These are phyloP conservation scores for Apiotrichum mycotoxinovorans DNA, from an alignment of 1,284 basidiomycete species.

Conservation along the genomic window DNA sequence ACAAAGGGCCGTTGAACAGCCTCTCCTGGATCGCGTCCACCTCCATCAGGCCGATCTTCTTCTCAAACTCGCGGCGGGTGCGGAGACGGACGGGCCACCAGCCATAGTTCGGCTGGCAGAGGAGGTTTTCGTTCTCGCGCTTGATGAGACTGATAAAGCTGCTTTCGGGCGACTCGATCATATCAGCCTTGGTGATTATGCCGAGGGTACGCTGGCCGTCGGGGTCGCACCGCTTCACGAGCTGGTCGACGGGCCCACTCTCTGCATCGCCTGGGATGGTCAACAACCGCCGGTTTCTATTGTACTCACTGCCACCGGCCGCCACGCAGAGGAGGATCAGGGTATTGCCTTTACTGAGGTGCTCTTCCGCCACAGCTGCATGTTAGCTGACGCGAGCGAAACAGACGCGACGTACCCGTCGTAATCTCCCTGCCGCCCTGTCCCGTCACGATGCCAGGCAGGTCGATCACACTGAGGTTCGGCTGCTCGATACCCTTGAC, in stretches of 20 bases:
- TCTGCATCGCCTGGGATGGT: neutral
- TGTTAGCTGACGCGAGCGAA: neutral
- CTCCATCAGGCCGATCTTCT: neutral
- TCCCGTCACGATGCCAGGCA: slow-evolving; percentile 25
- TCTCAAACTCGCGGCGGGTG: slow-evolving; percentile 7
- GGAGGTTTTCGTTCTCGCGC: neutral
- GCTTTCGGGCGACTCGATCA: slow-evolving; percentile 3
- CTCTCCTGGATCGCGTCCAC: slow-evolving; percentile 1
- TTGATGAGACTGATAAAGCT: slow-evolving; percentile 12
- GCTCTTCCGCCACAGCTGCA: slow-evolving; percentile 16
- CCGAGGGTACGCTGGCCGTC: slow-evolving; percentile 17
- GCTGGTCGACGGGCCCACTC: slow-evolving; percentile 2
- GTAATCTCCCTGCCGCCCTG: neutral
- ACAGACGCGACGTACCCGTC: neutral
- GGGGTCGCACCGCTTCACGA: slow-evolving; percentile 20
- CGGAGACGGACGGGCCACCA: slow-evolving; percentile 19
- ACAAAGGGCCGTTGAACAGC: slow-evolving; percentile 14
- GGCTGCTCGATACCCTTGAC: slow-evolving; percentile 20
- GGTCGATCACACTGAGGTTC: slow-evolving; percentile 27
- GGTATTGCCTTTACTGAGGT: slow-evolving; percentile 19
- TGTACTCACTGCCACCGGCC: slow-evolving; percentile 20
- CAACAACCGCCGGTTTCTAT: too few relatives aligned
- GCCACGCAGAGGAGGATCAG: slow-evolving; percentile 27
- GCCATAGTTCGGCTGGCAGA: slow-evolving; percentile 7
- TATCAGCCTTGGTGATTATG: slow-evolving; percentile 32